Evolutionary conservation across 345 rosid species (phyloP), one percentile per base, ranked within the genome.

Genomic region (Stellera chamaejasme): DNA sequence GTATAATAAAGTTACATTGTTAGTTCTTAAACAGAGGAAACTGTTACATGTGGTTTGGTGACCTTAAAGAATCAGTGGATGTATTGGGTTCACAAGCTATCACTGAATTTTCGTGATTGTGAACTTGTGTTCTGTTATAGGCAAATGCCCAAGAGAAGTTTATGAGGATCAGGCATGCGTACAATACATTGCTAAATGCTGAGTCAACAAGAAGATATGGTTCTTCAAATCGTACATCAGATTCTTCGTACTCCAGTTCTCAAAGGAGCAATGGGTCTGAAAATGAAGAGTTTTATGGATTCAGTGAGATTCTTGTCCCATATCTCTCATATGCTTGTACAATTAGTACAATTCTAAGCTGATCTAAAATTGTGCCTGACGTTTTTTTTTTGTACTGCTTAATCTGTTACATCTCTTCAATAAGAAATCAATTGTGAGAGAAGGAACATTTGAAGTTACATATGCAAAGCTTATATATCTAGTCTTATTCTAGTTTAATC

Each of bases 231-330:
- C 45, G 59, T 1, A 52, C 81, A 43, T 83, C 98, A 19, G 85
- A 77, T 66, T 83, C 72, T 74, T 78, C 89, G 1, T 78, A 77
- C 69, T 61, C 88, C 0, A 55, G 80, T 25, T 44, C 75, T 50
- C 81, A 72, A 74, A 71, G 67, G 54, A 70, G 61, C 55, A 52
- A 63, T 26, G 64, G 58, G 23, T 58, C 59, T 8, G 68, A 67
- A 67, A 76, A 73, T 19, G 90, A 90, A 68, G 89, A 84, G 57
- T 93, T 93, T 66, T 93, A 86, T 65, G 97, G 99, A 74, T 69
- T 93, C 52, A 97, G 99, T 88, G 88, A 79, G 13, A 54, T 15
- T 32, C 52, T 43, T 16, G 32, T 64, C 23, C 51, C 39, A 32
- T 32, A 8, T 5, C 9, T 32, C 39, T 32, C 39, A 32, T 32